Percentiles rank a stretch among this genome's conserved stretches.
Evolutionary conservation across 805 yeast species (phyloP).

Genomic region (Lipomyces orientalis): DNA sequence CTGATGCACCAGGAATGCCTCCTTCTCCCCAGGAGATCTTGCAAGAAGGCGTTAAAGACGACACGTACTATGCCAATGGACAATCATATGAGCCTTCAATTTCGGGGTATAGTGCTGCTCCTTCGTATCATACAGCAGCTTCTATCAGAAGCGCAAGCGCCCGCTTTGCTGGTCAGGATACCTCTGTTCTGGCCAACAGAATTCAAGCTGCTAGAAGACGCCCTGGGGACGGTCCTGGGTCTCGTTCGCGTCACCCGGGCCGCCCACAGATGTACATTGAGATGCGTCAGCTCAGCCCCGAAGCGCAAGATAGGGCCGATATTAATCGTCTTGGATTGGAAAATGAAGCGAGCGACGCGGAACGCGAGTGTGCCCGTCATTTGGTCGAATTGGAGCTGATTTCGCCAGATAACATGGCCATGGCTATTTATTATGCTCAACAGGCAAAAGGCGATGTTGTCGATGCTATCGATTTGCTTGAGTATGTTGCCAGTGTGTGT

Average conservation of each 20-base stretch:
- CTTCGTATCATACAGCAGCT: slow-evolving; percentile 20
- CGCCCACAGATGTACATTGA: slow-evolving; percentile 26
- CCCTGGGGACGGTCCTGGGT: slow-evolving; percentile 8
- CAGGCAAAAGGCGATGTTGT: slow-evolving; percentile 34
- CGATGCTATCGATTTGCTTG: slow-evolving; percentile 34
- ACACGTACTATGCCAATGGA: not conserved
- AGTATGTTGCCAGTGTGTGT: slow-evolving; percentile 5
- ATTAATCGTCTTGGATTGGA: slow-evolving; percentile 32
- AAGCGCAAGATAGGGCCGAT: slow-evolving; percentile 34
- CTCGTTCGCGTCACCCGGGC: slow-evolving; percentile 15
- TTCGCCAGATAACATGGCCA: slow-evolving; percentile 30
- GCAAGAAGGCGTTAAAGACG: slow-evolving; percentile 12
- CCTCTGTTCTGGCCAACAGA: slow-evolving; percentile 12
- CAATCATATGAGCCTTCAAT: slow-evolving; percentile 9
- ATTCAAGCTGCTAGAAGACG: slow-evolving; percentile 19
- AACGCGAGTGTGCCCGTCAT: slow-evolving; percentile 29
- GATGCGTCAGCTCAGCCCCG: slow-evolving; percentile 33
- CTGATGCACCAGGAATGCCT: slow-evolving; percentile 26
- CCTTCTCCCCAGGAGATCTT: slow-evolving; percentile 27
- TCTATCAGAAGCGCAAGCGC: not conserved
- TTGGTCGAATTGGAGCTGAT: slow-evolving; percentile 33
- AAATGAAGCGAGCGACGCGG: slow-evolving; percentile 28
- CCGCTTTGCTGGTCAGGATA: slow-evolving; percentile 18
- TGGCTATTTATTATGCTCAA: slow-evolving; percentile 35
- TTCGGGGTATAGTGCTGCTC: slow-evolving; percentile 16